These are phyloP conservation scores for Waltergamsia citrina DNA, from an alignment of 2,329 filamentous ascomycete genomes.

Conservation along the genomic window DNA sequence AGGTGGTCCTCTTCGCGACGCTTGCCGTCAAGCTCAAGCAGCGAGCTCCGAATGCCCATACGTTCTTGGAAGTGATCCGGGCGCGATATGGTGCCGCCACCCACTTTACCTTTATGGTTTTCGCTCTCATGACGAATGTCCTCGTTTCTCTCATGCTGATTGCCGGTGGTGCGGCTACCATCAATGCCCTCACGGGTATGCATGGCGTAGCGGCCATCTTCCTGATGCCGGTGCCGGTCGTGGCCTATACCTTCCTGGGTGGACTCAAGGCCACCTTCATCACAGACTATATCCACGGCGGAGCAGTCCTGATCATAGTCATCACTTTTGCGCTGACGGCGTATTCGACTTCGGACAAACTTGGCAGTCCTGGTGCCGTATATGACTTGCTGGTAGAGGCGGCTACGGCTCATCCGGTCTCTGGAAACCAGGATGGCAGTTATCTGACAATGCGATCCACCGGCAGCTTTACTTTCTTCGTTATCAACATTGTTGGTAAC, in stretches of 20 bases:
- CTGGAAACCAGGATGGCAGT: conserved; percentile 60
- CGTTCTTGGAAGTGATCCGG: conserved; percentile 73
- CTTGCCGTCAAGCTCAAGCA: conserved; percentile 85
- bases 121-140: conserved; percentile 77
- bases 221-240: conserved; percentile 70
- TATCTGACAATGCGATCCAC: conserved; percentile 52
- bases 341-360: conserved; percentile 58
- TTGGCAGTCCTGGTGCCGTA: conserved; percentile 65
- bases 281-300: conserved; percentile 79
- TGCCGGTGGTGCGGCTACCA: conserved; percentile 63
- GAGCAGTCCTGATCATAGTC: conserved; percentile 78
- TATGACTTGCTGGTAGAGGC: conserved; percentile 66
- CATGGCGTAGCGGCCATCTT: conserved; percentile 73
- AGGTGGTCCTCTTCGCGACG: conserved; percentile 84
- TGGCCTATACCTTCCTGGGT: conserved; percentile 67
- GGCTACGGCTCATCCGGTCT: conserved; percentile 57
- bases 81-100: conserved; percentile 63
- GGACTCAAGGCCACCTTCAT: conserved; percentile 84
- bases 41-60: conserved; percentile 78
- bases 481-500: conserved; percentile 68
- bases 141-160: conserved; percentile 84
- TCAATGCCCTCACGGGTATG: conserved; percentile 29
- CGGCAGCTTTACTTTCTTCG: conserved; percentile 75
- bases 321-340: conserved; percentile 76
- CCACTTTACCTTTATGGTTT: conserved; percentile 73